phyloP scores from a whole-genome alignment of 177 flowering plant genomes.

The Vitis hybrid region DNA sequence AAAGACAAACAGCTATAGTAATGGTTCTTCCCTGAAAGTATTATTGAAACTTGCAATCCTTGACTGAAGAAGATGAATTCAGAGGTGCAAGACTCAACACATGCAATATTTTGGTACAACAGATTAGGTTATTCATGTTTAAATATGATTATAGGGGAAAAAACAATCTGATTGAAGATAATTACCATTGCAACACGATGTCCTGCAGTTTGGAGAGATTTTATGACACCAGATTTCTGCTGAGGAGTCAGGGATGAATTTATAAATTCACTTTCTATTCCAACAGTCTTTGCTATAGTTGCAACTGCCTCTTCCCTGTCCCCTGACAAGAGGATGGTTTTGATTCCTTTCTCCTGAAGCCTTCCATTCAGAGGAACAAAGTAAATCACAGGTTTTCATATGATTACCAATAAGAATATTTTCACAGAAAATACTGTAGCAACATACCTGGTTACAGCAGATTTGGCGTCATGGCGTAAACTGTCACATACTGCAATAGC shows the following conservation, averaged over 20 bases:
- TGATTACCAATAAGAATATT: background rate
- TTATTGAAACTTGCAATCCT: too few relatives aligned
- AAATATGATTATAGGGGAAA: background rate
- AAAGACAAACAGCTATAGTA: background rate
- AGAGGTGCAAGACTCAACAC: background rate
- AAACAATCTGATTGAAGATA: background rate
- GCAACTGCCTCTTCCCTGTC: constrained; percentile 99
- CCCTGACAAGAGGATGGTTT: constrained; percentile 80
- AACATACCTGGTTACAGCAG: constrained; percentile 68
- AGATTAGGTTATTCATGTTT: background rate
- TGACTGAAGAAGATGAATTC: too few relatives aligned
- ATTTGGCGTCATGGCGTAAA: constrained; percentile 74
- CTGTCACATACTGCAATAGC: constrained; percentile 79
- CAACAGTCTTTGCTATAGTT: constrained; percentile 71
- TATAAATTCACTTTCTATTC: constrained; percentile 52
- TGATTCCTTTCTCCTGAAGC: constrained; percentile 76
- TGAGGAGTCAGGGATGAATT: constrained; percentile 75
- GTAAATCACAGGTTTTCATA: constrained; percentile 6
- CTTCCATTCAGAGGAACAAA: constrained; percentile 33
- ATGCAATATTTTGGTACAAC: background rate
- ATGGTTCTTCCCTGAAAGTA: background rate
- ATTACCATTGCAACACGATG: constrained; percentile 87
- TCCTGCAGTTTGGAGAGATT: constrained; percentile 70
- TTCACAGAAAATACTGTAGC: background rate
- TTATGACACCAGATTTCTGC: constrained; percentile 63